Evolutionary conservation across 345 rosid genomes (phyloP).

Genomic region (Punica granatum): DNA sequence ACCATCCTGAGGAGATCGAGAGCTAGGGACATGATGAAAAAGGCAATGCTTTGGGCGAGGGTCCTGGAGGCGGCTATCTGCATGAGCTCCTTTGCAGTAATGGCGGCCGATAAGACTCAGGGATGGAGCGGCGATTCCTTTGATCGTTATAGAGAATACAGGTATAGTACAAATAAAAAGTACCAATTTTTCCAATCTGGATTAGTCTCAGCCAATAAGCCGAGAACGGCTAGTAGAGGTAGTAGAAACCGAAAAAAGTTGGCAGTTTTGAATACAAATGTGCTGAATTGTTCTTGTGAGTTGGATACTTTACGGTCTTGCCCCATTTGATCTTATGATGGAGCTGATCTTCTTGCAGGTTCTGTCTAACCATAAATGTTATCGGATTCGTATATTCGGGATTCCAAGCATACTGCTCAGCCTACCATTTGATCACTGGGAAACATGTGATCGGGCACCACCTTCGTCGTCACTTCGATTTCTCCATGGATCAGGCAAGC

Average conservation of each 20-base stretch:
- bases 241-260: too few species aligned
- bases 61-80: slow-evolving; percentile 57
- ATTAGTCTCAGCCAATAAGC: too few species aligned
- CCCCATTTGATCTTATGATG: slow-evolving; percentile 8
- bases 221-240: too few species aligned
- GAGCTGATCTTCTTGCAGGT: slow-evolving; percentile 37
- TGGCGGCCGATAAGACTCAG: slow-evolving; percentile 93
- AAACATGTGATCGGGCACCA: slow-evolving; percentile 46
- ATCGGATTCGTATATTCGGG: slow-evolving; percentile 68
- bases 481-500: slow-evolving; percentile 91
- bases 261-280: not conserved
- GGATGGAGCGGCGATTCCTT: slow-evolving; percentile 99
- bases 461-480: slow-evolving; percentile 43
- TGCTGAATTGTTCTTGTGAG: not conserved
- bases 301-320: too few species aligned
- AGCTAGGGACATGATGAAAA: slow-evolving; percentile 25
- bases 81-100: slow-evolving; percentile 84
- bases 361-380: slow-evolving; percentile 71
- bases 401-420: slow-evolving; percentile 61
- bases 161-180: slow-evolving; percentile 42
- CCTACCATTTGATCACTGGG: slow-evolving; percentile 41
- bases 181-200: too few species aligned
- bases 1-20: slow-evolving; percentile 29
- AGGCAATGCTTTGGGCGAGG: slow-evolving; percentile 58
- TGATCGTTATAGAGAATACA: slow-evolving; percentile 87